These are phyloP conservation scores for Flaveria sonorensis DNA, from an alignment of 129 eudicot species.

Conservation along the genomic window DNA sequence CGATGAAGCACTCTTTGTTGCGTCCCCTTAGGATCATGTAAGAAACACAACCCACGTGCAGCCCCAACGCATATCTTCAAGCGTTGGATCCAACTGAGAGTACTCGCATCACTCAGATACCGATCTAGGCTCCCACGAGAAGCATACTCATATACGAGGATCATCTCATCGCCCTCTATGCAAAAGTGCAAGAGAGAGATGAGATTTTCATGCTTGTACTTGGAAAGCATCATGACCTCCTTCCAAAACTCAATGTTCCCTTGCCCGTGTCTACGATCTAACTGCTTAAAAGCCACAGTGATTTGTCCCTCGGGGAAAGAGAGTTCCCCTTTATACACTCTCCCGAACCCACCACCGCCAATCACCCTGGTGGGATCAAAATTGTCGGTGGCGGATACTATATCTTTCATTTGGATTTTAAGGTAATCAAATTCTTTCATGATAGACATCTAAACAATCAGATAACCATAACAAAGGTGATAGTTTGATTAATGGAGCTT, in stretches of 20 bases:
- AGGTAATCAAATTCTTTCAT: conserved; percentile 12
- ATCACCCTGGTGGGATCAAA: conserved; percentile 5
- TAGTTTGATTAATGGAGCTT: too few species aligned
- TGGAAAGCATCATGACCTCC: conserved; percentile 13
- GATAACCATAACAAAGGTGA: neutral
- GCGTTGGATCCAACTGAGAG: conserved; percentile 1
- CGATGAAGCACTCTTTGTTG: conserved; percentile 14
- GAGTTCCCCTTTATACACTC: neutral
- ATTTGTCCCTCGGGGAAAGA: neutral
- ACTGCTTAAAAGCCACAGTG: neutral
- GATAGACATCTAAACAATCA: neutral
- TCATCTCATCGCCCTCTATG: conserved; percentile 9
- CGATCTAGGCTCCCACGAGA: conserved; percentile 16
- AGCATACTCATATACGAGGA: conserved; percentile 1
- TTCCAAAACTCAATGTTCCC: conserved; percentile 23
- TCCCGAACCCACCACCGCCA: conserved; percentile 3
- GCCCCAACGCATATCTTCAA: neutral
- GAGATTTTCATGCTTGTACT: conserved; percentile 7
- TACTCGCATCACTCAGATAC: neutral
- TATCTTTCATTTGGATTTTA: conserved; percentile 1
- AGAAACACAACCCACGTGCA: neutral
- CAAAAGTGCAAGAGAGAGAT: neutral
- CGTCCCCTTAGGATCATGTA: conserved; percentile 7
- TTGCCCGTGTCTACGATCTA: conserved; percentile 13
- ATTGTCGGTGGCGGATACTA: conserved; percentile 10